Evolutionary conservation across 495 filamentous ascomycete species (phyloP), one percentile per base, ranked within the genome.

Genomic region (Podospora fimiseda): DNA sequence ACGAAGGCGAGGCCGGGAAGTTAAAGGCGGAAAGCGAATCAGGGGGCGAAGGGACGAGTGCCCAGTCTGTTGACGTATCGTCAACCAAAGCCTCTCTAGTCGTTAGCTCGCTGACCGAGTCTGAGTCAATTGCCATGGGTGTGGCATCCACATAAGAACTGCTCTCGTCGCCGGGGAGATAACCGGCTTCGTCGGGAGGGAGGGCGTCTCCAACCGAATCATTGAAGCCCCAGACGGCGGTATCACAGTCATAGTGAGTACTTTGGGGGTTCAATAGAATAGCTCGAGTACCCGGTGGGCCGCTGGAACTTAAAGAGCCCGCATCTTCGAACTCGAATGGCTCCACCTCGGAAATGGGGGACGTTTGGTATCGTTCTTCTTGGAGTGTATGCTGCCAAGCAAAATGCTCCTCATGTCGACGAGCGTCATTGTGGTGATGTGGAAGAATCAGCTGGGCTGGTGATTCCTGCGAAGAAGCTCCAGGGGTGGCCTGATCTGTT

Each of bases 241-340:
- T 44, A 24, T 66, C 56, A 43, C 63, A 66, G 46, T 61, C 63
- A 46, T 60, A 66, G 40, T 52, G 58, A 0, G 49, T 43, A 11
- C 36, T 48, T 6, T 58, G 51, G 1, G 63, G 63, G 15, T 66
- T 66, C 23, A 66, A 36, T 13, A 66, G 52, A 14, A 60, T 58
- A 19, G 59, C 54, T 6, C 33, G 37, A 27, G 48, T 30, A 20
- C 23, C 33, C 13, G 53, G 22, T 11, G 24, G 24, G 11, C 15
- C 41, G 40, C 40, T 20, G 2, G 16, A 15, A 16, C 21, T 48
- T 36, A n/a, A n/a, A n/a, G n/a, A n/a, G n/a, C n/a, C n/a, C n/a
- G n/a, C 27, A 36, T 42, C 46, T 8, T 40, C 27, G 4, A 44
- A 21, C 9, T 40, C 46, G 40, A 47, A 40, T 1, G 38, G 2